Evolutionary conservation across 768 basidiomycete species (phyloP).

Genomic region (Erythrobasidium yunnanense): DNA sequence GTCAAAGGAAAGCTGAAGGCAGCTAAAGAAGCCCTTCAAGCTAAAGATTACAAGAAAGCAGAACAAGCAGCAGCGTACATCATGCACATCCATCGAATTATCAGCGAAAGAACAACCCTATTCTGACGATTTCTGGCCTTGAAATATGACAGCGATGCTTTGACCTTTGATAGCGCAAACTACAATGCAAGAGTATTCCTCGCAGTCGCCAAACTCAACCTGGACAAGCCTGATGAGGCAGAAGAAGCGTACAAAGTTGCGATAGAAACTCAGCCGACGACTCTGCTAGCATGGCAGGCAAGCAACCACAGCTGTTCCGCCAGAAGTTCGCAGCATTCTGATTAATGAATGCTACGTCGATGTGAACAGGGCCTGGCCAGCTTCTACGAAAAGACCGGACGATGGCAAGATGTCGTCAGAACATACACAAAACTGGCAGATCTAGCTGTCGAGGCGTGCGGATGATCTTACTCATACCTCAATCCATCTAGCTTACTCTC

Average conservation of each 20-base stretch:
- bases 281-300: conserved; percentile 77
- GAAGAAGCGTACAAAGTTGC: conserved; percentile 80
- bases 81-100: background rate
- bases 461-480: background rate
- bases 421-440: conserved; percentile 52
- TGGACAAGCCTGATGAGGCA: conserved; percentile 59
- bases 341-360: conserved; percentile 30
- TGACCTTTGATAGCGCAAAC: conserved; percentile 56
- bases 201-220: conserved; percentile 65
- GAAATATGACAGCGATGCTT: conserved; percentile 28
- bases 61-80: conserved; percentile 57
- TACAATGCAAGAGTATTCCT: conserved; percentile 82
- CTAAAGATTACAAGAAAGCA: conserved; percentile 63
- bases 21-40: conserved; percentile 61
- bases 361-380: conserved; percentile 56
- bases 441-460: conserved; percentile 54
- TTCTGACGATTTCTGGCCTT: conserved; percentile 44
- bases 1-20: conserved; percentile 66
- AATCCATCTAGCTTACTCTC: background rate
- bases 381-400: conserved; percentile 56
- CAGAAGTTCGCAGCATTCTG: no score
- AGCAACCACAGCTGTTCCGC: conserved; percentile 38
- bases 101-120: conserved; percentile 38
- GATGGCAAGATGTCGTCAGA: conserved; percentile 53
- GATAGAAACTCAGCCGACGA: conserved; percentile 55